Conservation (phyloP, 352 stramenopile genomes). For the Thalassiosira hispida region DNA sequence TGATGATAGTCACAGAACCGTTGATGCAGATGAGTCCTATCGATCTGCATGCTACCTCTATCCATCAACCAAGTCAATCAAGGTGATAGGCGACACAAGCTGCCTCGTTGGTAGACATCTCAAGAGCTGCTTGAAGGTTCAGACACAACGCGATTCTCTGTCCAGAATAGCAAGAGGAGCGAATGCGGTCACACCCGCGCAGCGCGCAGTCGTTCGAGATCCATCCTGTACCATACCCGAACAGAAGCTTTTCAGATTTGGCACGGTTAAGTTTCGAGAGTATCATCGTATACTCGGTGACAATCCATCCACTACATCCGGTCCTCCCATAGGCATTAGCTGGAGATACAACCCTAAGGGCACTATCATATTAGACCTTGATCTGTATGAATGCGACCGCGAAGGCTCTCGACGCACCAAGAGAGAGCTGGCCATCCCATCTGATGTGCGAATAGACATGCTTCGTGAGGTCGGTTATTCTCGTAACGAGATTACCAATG, state of each 20-base stretch:
- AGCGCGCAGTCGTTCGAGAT: no score
- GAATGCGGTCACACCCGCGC: no score
- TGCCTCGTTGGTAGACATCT: neutral
- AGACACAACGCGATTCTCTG: neutral
- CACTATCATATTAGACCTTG: slow-evolving; percentile 31
- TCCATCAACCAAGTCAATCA: no score
- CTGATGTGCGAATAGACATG: slow-evolving; percentile 50
- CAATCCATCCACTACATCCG: slow-evolving; percentile 64
- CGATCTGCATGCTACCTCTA: no score
- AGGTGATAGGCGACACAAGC: neutral
- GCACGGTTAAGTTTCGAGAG: slow-evolving; percentile 44
- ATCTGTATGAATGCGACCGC: slow-evolving; percentile 56
- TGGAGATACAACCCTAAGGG: slow-evolving; percentile 52
- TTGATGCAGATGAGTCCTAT: no score
- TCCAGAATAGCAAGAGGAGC: neutral
- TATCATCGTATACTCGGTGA: slow-evolving; percentile 58
- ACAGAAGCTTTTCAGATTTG: slow-evolving; percentile 27
- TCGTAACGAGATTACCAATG: neutral
- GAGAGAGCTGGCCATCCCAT: slow-evolving; percentile 56
- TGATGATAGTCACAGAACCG: no score
- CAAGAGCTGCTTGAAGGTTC: slow-evolving; percentile 5
- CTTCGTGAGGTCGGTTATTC: slow-evolving; percentile 26
- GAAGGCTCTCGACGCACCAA: slow-evolving; percentile 26
- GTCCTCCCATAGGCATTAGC: slow-evolving; percentile 61
- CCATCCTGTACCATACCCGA: no score